Evolutionary conservation across 1,284 basidiomycete species (phyloP).

Genomic region (Polyporus tsugae): DNA sequence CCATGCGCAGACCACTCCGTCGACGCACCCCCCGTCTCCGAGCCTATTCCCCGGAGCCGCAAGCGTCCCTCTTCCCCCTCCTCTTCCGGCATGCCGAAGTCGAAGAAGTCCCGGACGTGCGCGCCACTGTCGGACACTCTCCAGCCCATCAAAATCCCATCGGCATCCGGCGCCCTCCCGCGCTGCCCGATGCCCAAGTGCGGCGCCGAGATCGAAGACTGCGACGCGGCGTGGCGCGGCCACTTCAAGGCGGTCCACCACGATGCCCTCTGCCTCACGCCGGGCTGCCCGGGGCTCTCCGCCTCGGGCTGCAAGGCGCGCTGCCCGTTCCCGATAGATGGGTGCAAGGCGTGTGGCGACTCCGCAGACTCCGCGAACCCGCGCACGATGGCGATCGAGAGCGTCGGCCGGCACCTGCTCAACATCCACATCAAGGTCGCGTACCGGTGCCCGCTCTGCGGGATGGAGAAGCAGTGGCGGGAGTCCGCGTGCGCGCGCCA

Average conservation of each 20-base stretch:
- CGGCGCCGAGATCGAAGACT: constrained; percentile 13
- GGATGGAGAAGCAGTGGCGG: constrained; percentile 18
- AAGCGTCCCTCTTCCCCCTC: not conserved
- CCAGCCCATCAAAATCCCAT: constrained; percentile 17
- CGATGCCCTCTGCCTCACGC: constrained; percentile 21
- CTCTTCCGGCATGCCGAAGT: not conserved
- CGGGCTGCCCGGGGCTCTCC: not conserved
- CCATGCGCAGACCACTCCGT: not conserved
- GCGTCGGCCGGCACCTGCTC: constrained; percentile 26
- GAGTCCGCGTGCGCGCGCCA: constrained; percentile 22
- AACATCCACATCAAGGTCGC: constrained; percentile 23
- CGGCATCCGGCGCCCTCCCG: not conserved
- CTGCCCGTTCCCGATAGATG: constrained; percentile 17
- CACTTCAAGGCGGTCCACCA: constrained; percentile 27
- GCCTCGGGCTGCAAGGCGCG: constrained; percentile 13
- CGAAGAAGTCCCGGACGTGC: not conserved
- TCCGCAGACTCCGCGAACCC: not conserved
- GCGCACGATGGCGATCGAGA: constrained; percentile 19
- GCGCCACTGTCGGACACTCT: constrained; percentile 7
- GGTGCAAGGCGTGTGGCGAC: constrained; percentile 5
- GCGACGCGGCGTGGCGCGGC: constrained; percentile 26
- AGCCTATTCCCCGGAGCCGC: not conserved
- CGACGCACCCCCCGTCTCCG: not conserved
- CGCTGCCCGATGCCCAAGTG: constrained; percentile 26
- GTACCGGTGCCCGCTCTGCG: constrained; percentile 23